Evolutionary conservation across 805 yeast genomes (phyloP).

Genomic region (Teunomyces funiuensis): DNA sequence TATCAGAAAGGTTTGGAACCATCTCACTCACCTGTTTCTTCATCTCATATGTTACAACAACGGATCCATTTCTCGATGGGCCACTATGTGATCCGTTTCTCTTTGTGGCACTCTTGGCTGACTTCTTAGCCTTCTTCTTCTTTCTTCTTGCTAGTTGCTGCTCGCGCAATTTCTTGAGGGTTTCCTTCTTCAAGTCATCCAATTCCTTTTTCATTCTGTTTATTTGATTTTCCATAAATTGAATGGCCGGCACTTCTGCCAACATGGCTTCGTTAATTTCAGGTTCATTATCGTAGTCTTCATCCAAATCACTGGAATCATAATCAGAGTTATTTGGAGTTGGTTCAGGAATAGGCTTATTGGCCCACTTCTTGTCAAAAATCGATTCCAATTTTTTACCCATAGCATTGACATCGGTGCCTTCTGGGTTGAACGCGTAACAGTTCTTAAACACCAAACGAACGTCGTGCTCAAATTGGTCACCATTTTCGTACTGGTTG

Average conservation of each 20-base stretch:
- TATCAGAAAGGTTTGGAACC: conserved; percentile 73
- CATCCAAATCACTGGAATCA: conserved; percentile 30
- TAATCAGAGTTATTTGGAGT: conserved; percentile 54
- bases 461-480: conserved; percentile 81
- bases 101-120: conserved; percentile 8
- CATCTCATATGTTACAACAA: conserved; percentile 85
- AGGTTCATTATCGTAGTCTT: conserved; percentile 51
- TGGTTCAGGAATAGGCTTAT: conserved; percentile 62
- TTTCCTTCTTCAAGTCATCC: conserved; percentile 76
- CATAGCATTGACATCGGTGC: conserved; percentile 94
- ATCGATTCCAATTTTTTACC: conserved; percentile 88
- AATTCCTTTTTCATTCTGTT: conserved; percentile 83
- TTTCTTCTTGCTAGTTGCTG: conserved; percentile 57
- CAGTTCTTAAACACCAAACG: conserved; percentile 85
- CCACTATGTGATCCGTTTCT: conserved; percentile 11
- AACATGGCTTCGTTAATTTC: conserved; percentile 53
- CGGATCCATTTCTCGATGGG: conserved; percentile 15
- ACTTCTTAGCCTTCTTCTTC: conserved; percentile 40
- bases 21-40: conserved; percentile 89
- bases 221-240: conserved; percentile 83
- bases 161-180: conserved; percentile 62
- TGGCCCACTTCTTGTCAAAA: conserved; percentile 86
- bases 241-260: conserved; percentile 85
- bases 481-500: conserved; percentile 86
- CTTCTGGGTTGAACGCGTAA: conserved; percentile 90